A percentile compares a stretch with the other conserved stretches of the same genome.
phyloP scores from a whole-genome alignment of 2,329 filamentous ascomycete species.

The Myriosclerotinia curreyana region DNA sequence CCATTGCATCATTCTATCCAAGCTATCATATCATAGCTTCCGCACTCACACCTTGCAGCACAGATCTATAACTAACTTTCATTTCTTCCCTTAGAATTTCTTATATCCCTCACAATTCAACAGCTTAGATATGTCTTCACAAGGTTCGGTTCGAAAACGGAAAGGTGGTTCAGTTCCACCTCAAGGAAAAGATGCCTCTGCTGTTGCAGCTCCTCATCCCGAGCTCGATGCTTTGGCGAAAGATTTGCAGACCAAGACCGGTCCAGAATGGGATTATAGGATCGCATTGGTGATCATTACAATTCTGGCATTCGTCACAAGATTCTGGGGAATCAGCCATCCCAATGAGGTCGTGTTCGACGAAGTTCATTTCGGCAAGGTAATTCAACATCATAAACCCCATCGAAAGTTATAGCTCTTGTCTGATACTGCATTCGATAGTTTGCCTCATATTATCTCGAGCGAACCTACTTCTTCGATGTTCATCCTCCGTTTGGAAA shows the following conservation, averaged over 20 bases:
- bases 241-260: slow-evolving; percentile 42
- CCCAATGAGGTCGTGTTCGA: slow-evolving; percentile 98
- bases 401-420: slow-evolving; percentile 2
- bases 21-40: slow-evolving; percentile 1
- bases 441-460: slow-evolving; percentile 80
- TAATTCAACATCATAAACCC: slow-evolving; percentile 43
- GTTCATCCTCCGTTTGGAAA: slow-evolving; percentile 98
- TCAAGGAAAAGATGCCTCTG: slow-evolving; percentile 49
- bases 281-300: slow-evolving; percentile 76
- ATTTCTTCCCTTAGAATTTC: slow-evolving; percentile 19
- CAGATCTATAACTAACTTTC: slow-evolving; percentile 30
- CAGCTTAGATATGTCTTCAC: slow-evolving; percentile 35
- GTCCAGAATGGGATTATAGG: slow-evolving; percentile 80
- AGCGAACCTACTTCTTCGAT: slow-evolving; percentile 99
- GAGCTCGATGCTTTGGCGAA: slow-evolving; percentile 53
- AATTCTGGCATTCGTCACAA: slow-evolving; percentile 77
- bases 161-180: slow-evolving; percentile 47
- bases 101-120: slow-evolving; percentile 24
- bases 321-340: slow-evolving; percentile 95
- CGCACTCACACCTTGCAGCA: slow-evolving; percentile 7
- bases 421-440: slow-evolving; percentile 39
- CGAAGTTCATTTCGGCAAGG: slow-evolving; percentile 99
- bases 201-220: slow-evolving; percentile 36
- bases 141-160: slow-evolving; percentile 38
- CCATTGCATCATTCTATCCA: background rate